Base-by-base conservation (phyloP, 495 filamentous ascomycete species). In the Talaromyces liani region DNA sequence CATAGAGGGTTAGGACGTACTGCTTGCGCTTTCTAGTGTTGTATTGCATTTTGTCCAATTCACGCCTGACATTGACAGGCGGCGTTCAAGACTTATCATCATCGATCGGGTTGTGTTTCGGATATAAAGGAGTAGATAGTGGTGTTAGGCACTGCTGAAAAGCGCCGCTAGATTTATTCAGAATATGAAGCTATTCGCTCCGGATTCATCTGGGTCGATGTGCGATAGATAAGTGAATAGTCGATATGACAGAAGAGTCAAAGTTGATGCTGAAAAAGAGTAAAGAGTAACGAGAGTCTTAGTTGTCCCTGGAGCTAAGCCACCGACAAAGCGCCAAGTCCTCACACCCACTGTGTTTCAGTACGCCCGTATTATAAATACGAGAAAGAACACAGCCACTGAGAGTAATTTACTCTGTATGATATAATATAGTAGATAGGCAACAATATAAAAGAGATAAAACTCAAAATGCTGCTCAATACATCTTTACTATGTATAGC, bases 1-100 rank as follows among this genome's bases (percentile, higher is more conserved):
- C 22, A 20, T 18, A 31, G 9, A 5, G 10, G 6, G 0, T 41
- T 1, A 51, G 7, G 14, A 25, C 55, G 10, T 73, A 84, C 80
- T 80, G 20, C 67, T 75, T 63, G 74, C 68, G 63, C 77, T 63
- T 64, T 83, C 81, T 60, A 71, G 39, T 18, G 82, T 82, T 2
- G 74, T 69, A 71, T 84, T 81, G 61, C 82, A 84, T 64, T 72
- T 68, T 49, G 78, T 76, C 81, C 80, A 82, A 62, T 71, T 75
- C 79, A 82, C 81, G 41, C 31, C 39, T 41, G 58, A 60, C 22
- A 60, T 9, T 14, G 22, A 31, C 14, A 62, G n/a, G 25, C 60
- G 60, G 41, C 60, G 60, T 54, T 62, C 60, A n/a, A 62, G 60
- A 24, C 22, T 14, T 9, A 53, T 24, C 60, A 62, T 62, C 20